A percentile compares a stretch with the other conserved stretches of the same genome.
These are phyloP conservation scores for Aphanocladium album DNA, from an alignment of 2,329 filamentous ascomycete species.

Conservation along the genomic window DNA sequence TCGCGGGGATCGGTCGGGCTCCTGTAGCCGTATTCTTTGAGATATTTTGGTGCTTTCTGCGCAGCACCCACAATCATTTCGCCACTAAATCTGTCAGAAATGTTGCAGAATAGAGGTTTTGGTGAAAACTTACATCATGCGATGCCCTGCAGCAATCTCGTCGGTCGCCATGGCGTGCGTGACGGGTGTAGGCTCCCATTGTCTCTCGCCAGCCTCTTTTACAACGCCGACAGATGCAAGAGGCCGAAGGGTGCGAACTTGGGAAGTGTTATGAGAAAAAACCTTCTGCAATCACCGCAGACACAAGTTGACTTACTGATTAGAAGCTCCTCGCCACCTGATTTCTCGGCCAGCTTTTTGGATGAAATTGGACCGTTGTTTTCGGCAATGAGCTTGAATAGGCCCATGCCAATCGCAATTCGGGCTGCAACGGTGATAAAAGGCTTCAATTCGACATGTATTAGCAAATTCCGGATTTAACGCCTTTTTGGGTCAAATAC, in stretches of 20 bases:
- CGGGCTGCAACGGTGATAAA: conserved; percentile 3
- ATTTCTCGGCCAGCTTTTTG: conserved; percentile 2
- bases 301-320: conserved; percentile 6
- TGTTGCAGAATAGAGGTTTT: too few species aligned
- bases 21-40: neutral
- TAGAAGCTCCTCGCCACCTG: conserved; percentile 1
- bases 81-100: neutral
- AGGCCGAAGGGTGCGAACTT: neutral
- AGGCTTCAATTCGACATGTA: neutral
- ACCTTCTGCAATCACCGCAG: too few species aligned
- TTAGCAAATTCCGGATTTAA: too few species aligned
- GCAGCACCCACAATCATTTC: conserved; percentile 9
- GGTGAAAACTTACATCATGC: neutral
- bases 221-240: neutral
- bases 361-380: conserved; percentile 3
- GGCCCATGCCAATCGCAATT: conserved; percentile 4
- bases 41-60: conserved; percentile 3
- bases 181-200: conserved; percentile 1
- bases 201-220: neutral
- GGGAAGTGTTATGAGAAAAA: too few species aligned
- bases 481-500: too few species aligned
- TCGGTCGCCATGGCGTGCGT: conserved; percentile 10
- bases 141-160: conserved; percentile 1
- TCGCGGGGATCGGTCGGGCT: neutral
- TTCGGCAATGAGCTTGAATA: conserved; percentile 6